Evolutionary conservation across 352 stramenopile species (phyloP).

Genomic region (Pythium aristosporum): DNA sequence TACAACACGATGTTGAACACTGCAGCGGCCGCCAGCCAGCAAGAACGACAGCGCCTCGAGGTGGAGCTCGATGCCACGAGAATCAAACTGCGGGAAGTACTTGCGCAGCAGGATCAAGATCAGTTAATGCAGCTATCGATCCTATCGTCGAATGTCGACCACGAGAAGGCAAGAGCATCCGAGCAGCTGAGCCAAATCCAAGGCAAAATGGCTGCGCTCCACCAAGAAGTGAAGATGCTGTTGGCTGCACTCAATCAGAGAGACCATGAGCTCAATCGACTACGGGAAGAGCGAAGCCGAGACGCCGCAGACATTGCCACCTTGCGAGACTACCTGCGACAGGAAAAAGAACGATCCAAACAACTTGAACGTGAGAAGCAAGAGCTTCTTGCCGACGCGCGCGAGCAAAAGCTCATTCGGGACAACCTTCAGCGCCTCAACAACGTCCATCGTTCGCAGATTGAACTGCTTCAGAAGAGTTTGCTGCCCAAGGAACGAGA

Average conservation of each 20-base stretch:
- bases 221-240: slow-evolving; percentile 76
- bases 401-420: slow-evolving; percentile 42
- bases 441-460: slow-evolving; percentile 68
- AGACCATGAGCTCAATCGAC: slow-evolving; percentile 45
- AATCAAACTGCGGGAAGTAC: slow-evolving; percentile 44
- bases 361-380: slow-evolving; percentile 41
- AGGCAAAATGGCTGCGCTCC: slow-evolving; percentile 51
- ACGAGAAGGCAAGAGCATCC: slow-evolving; percentile 40
- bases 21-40: slow-evolving; percentile 6
- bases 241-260: slow-evolving; percentile 57
- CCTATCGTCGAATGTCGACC: slow-evolving; percentile 43
- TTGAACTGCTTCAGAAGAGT: slow-evolving; percentile 68
- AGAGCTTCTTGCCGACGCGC: slow-evolving; percentile 27
- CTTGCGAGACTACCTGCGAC: slow-evolving; percentile 39
- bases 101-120: slow-evolving; percentile 64
- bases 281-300: slow-evolving; percentile 32
- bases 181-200: slow-evolving; percentile 43
- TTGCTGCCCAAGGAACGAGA: slow-evolving; percentile 70
- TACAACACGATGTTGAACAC: slow-evolving; percentile 25
- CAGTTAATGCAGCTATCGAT: slow-evolving; percentile 58
- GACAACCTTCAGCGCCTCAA: slow-evolving; percentile 67
- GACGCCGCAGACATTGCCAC: slow-evolving; percentile 30
- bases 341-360: slow-evolving; percentile 35
- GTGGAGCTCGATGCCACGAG: slow-evolving; percentile 40
- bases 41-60: slow-evolving; percentile 23